phyloP scores from a whole-genome alignment of 768 basidiomycete species.

The Russula sp. region DNA sequence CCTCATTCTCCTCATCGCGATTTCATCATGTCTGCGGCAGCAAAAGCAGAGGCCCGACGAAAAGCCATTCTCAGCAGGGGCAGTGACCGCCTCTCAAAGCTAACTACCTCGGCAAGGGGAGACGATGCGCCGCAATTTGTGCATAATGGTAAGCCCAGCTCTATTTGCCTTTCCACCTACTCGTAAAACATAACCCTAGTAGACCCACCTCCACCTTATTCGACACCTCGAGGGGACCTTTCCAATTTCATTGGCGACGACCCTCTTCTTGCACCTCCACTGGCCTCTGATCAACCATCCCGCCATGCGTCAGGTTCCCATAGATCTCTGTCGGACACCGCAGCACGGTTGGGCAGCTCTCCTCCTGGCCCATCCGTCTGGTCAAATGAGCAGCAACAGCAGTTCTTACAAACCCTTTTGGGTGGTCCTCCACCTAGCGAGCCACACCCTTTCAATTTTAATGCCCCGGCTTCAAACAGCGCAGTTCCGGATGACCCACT shows the following conservation, averaged over 20 bases:
- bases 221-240: slow-evolving; percentile 34
- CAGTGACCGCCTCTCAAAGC: slow-evolving; percentile 70
- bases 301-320: slow-evolving; percentile 34
- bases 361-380: slow-evolving; percentile 55
- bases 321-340: slow-evolving; percentile 31
- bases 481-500: slow-evolving; percentile 35
- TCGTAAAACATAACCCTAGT: neutral
- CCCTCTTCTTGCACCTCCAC: slow-evolving; percentile 37
- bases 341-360: slow-evolving; percentile 31
- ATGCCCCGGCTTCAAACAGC: neutral
- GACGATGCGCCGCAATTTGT: slow-evolving; percentile 60
- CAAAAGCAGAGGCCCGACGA: slow-evolving; percentile 72
- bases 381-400: slow-evolving; percentile 66
- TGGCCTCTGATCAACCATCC: slow-evolving; percentile 32
- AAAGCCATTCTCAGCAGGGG: slow-evolving; percentile 74
- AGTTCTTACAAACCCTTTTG: slow-evolving; percentile 67
- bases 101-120: slow-evolving; percentile 71
- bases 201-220: slow-evolving; percentile 45
- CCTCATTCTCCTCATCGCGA: neutral
- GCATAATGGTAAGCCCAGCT: slow-evolving; percentile 47
- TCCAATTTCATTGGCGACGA: slow-evolving; percentile 42
- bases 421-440: slow-evolving; percentile 25
- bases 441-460: slow-evolving; percentile 16
- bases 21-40: slow-evolving; percentile 45
- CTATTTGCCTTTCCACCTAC: neutral